These are phyloP conservation scores for Mentha longifolia DNA, from an alignment of 257 asterid genomes.

Conservation along the genomic window DNA sequence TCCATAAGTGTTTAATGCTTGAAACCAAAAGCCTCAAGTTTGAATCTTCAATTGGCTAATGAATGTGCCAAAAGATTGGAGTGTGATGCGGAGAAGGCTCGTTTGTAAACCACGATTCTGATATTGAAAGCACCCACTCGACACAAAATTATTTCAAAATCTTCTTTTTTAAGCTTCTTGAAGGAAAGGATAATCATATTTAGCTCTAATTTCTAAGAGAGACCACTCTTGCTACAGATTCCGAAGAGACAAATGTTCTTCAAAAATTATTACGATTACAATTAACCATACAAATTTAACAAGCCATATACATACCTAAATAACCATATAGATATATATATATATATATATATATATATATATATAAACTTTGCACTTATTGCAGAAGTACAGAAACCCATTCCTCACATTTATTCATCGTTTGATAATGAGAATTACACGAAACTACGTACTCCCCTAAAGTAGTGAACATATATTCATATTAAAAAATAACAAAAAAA, in stretches of 20 bases:
- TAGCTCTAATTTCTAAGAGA: not conserved
- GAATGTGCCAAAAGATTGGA: too few relatives aligned
- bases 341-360: not conserved
- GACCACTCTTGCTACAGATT: not conserved
- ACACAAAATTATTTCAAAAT: not conserved
- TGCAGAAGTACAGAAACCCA: slow-evolving; percentile 14
- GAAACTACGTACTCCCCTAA: slow-evolving; percentile 1
- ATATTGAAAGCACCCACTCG: not conserved
- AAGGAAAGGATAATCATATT: not conserved
- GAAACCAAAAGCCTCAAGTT: too few relatives aligned
- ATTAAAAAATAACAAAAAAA: slow-evolving; percentile 24
- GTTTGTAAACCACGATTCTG: too few relatives aligned
- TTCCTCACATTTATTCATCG: slow-evolving; percentile 5
- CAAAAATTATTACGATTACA: too few relatives aligned
- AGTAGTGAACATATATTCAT: slow-evolving; percentile 8
- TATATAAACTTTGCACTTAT: not conserved
- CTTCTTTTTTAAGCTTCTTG: not conserved
- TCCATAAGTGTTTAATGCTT: too few relatives aligned
- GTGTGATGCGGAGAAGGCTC: too few relatives aligned
- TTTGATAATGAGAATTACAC: slow-evolving; percentile 31
- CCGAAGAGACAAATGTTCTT: not conserved
- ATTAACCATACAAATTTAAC: too few relatives aligned
- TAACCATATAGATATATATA: not conserved
- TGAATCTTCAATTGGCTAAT: too few relatives aligned
- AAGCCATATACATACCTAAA: not conserved